Percentiles rank a stretch among this genome's conserved stretches.
Conservation (phyloP, 148 eudicot genomes). For the Heliosperma pusillum region DNA sequence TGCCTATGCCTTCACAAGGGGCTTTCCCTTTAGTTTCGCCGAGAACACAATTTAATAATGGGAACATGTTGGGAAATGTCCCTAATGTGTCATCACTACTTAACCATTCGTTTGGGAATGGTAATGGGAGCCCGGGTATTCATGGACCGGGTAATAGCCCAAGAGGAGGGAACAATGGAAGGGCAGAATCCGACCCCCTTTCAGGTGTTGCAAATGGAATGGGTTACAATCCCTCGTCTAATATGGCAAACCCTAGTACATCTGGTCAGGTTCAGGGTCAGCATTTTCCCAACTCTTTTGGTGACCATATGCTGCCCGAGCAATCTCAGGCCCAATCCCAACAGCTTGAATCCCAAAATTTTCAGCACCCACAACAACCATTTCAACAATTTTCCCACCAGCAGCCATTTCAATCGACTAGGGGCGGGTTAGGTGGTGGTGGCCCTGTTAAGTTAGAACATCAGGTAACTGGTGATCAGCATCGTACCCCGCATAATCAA, state of each 20-base stretch:
- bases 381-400: slow-evolving; percentile 48
- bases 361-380: slow-evolving; percentile 50
- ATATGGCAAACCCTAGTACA: slow-evolving; percentile 41
- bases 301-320: slow-evolving; percentile 59
- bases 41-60: slow-evolving; percentile 64
- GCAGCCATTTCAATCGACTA: slow-evolving; percentile 42
- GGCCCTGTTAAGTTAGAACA: slow-evolving; percentile 60
- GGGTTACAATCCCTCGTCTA: slow-evolving; percentile 48
- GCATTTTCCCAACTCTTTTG: slow-evolving; percentile 39
- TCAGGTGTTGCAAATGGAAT: slow-evolving; percentile 60
- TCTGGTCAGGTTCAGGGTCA: slow-evolving; percentile 42
- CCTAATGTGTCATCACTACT: slow-evolving; percentile 70
- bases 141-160: slow-evolving; percentile 42
- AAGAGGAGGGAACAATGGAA: slow-evolving; percentile 54
- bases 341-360: slow-evolving; percentile 50
- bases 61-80: slow-evolving; percentile 71
- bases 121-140: slow-evolving; percentile 49
- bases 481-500: slow-evolving; percentile 33
- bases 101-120: slow-evolving; percentile 75
- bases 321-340: slow-evolving; percentile 41
- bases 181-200: slow-evolving; percentile 64
- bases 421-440: slow-evolving; percentile 55
- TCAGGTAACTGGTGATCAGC: slow-evolving; percentile 48
- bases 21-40: slow-evolving; percentile 63
- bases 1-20: slow-evolving; percentile 60